Percentiles rank a stretch among this genome's conserved stretches.
Evolutionary conservation across 306 rosid species (phyloP).

Genomic region (Argentina anserina): DNA sequence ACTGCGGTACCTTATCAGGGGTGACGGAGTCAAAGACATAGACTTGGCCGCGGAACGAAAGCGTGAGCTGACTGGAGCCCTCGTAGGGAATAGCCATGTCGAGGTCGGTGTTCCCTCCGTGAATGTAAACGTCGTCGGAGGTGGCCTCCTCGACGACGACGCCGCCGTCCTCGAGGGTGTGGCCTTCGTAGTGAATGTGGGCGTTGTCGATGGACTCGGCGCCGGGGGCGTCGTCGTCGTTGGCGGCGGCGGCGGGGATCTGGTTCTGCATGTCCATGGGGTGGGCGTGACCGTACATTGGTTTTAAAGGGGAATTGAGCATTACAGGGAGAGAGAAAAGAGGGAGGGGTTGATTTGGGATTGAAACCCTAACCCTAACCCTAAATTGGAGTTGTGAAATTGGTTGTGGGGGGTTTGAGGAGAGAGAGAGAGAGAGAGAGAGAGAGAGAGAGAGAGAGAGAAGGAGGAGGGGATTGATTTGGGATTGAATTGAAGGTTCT

Average conservation of each 20-base stretch:
- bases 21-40: conserved; percentile 84
- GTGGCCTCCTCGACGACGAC: conserved; percentile 48
- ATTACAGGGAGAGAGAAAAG: conserved; percentile 38
- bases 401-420: neutral
- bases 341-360: too few relatives aligned
- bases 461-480: neutral
- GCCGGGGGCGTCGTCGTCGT: conserved; percentile 39
- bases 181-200: conserved; percentile 54
- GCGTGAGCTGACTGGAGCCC: conserved; percentile 78
- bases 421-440: neutral
- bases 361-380: conserved; percentile 15
- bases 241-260: conserved; percentile 48
- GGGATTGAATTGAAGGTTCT: neutral
- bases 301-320: conserved; percentile 30
- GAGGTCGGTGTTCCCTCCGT: conserved; percentile 33
- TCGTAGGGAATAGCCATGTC: conserved; percentile 49
- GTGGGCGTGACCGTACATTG: conserved; percentile 65
- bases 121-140: conserved; percentile 41
- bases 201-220: conserved; percentile 46
- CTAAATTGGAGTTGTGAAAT: neutral
- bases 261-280: conserved; percentile 49
- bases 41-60: conserved; percentile 90
- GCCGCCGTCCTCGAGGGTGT: conserved; percentile 48
- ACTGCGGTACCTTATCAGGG: conserved; percentile 57
- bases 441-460: neutral